Conservation (phyloP, 345 rosid genomes). For the Boechera divaricarpa region DNA sequence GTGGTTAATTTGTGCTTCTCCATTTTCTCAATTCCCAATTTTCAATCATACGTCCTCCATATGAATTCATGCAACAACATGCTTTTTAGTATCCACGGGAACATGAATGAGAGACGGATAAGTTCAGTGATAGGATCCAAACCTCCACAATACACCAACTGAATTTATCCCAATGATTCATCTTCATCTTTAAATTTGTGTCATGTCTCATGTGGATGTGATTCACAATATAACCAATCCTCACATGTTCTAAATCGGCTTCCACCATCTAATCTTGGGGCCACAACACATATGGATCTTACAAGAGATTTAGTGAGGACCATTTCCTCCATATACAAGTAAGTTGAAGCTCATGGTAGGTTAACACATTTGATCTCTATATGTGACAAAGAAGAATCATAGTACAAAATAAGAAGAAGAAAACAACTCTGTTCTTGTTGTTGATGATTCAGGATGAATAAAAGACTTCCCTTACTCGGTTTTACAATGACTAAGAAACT, state of each 20-base stretch:
- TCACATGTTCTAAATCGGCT: too few relatives aligned
- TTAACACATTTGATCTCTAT: too few relatives aligned
- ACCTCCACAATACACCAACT: not conserved
- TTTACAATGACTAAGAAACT: not conserved
- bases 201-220: not conserved
- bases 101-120: not conserved
- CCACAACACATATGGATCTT: too few relatives aligned
- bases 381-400: too few relatives aligned
- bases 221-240: too few relatives aligned
- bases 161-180: not conserved
- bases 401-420: too few relatives aligned
- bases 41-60: not conserved
- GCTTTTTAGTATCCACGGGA: too few relatives aligned
- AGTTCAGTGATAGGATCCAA: not conserved
- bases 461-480: not conserved
- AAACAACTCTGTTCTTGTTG: too few relatives aligned
- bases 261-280: too few relatives aligned
- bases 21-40: not conserved
- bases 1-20: not conserved
- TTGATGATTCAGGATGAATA: not conserved
- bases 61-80: not conserved
- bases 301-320: too few relatives aligned
- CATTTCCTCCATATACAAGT: too few relatives aligned
- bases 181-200: not conserved
- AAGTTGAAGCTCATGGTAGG: too few relatives aligned